A percentile compares a stretch with the other conserved stretches of the same genome.
Evolutionary conservation across 306 rosid genomes (phyloP).

Genomic region (Boehmeria nivea): DNA sequence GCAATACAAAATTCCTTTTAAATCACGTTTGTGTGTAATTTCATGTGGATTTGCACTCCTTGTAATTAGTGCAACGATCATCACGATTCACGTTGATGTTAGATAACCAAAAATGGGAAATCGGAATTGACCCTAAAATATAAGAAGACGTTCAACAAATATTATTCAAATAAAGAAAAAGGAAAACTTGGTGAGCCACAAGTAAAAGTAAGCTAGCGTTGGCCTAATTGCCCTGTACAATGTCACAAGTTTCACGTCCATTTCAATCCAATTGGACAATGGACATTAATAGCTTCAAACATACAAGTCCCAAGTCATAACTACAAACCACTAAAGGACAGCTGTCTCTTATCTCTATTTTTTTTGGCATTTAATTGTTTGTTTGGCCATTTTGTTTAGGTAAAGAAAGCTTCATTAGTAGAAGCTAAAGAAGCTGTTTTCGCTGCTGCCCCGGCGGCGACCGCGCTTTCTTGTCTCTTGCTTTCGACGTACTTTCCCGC

Average conservation of each 20-base stretch:
- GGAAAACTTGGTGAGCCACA: background rate
- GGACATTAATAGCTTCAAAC: background rate
- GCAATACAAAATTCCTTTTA: too few relatives aligned
- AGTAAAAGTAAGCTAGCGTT: background rate
- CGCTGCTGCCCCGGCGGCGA: background rate
- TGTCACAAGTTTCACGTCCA: background rate
- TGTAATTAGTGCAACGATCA: too few relatives aligned
- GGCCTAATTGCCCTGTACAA: background rate
- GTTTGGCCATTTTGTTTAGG: background rate
- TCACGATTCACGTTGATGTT: too few relatives aligned
- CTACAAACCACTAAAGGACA: background rate
- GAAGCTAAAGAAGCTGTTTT: conserved; percentile 1
- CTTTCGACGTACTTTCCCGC: conserved; percentile 71
- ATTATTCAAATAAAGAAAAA: too few relatives aligned
- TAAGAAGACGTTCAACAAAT: too few relatives aligned
- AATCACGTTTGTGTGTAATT: too few relatives aligned
- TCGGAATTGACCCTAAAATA: too few relatives aligned
- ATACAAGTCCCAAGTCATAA: too few relatives aligned
- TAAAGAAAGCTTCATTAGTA: conserved; percentile 13
- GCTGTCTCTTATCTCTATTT: background rate
- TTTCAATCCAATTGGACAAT: background rate
- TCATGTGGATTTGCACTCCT: too few relatives aligned
- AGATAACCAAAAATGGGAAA: too few relatives aligned
- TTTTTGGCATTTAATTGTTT: background rate
- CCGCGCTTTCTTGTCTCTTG: conserved; percentile 24